Evolutionary conservation across 1,284 basidiomycete species (phyloP).

Genomic region (Anthracocystis panici-leucophaei): DNA sequence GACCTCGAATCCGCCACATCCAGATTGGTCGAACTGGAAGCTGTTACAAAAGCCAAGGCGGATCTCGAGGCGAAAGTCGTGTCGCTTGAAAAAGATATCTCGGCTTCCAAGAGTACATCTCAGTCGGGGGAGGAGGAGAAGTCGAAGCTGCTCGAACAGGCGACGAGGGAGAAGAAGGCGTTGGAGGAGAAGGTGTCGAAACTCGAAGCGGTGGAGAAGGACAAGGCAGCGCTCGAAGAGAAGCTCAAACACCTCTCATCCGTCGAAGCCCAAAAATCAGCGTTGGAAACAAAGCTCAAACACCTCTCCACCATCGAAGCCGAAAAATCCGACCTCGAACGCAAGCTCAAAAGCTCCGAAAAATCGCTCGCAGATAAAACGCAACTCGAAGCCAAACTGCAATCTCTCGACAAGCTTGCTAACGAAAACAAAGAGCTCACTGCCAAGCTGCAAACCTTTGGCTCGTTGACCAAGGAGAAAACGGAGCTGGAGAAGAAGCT

Average conservation of each 20-base stretch:
- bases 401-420: constrained; percentile 12
- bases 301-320: too few species aligned
- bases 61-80: constrained; percentile 17
- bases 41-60: neutral
- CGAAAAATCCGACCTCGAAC: neutral
- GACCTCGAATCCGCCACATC: constrained; percentile 16
- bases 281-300: constrained; percentile 14
- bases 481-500: constrained; percentile 14
- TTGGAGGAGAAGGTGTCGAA: constrained; percentile 15
- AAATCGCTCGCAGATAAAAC: neutral
- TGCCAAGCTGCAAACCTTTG: constrained; percentile 78
- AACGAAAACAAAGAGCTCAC: constrained; percentile 58
- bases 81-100: constrained; percentile 11
- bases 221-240: constrained; percentile 17
- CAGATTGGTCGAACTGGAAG: constrained; percentile 1
- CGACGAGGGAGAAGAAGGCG: constrained; percentile 72
- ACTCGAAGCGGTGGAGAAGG: constrained; percentile 16
- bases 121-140: constrained; percentile 82
- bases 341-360: constrained; percentile 8
- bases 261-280: constrained; percentile 89
- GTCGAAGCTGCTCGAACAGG: constrained; percentile 80
- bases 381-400: neutral
- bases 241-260: constrained; percentile 70
- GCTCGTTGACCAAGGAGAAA: constrained; percentile 75
- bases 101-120: neutral